Percentiles rank a stretch among this genome's conserved stretches.
phyloP scores from a whole-genome alignment of 805 yeast species.

The Clavispora fructus region DNA sequence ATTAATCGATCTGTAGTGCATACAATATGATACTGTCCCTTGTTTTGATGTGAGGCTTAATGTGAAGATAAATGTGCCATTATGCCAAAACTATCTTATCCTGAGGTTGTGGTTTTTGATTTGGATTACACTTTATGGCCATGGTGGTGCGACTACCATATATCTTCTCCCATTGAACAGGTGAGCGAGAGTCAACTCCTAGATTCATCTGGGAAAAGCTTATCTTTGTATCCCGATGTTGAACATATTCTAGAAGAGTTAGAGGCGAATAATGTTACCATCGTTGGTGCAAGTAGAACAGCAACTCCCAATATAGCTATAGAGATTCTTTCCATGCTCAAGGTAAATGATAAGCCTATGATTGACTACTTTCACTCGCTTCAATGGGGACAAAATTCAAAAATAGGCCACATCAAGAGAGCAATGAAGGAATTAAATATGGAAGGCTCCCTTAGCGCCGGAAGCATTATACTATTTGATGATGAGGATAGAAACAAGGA shows the following conservation, averaged over 20 bases:
- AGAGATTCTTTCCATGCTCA: constrained; percentile 49
- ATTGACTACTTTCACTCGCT: constrained; percentile 47
- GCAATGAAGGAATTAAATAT: constrained; percentile 46
- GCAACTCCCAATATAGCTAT: constrained; percentile 74
- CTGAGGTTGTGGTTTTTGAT: constrained; percentile 60
- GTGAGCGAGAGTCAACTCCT: constrained; percentile 29
- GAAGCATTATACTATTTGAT: constrained; percentile 53
- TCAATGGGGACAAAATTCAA: constrained; percentile 68
- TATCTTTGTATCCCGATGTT: constrained; percentile 65
- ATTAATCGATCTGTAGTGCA: no score
- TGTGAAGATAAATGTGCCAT: not conserved
- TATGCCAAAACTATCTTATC: constrained; percentile 15
- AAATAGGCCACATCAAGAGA: constrained; percentile 49
- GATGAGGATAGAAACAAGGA: constrained; percentile 78
- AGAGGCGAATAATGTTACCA: constrained; percentile 38
- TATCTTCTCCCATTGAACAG: constrained; percentile 42
- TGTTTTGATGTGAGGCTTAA: no score
- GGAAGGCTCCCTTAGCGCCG: constrained; percentile 40
- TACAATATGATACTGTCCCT: no score
- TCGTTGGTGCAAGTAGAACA: constrained; percentile 77
- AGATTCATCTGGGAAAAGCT: constrained; percentile 51
- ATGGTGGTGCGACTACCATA: constrained; percentile 78
- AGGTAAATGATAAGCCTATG: constrained; percentile 51
- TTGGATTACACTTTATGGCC: constrained; percentile 79
- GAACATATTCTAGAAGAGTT: constrained; percentile 55